phyloP scores from a whole-genome alignment of 768 basidiomycete species.

The Exidia glandulosa region DNA sequence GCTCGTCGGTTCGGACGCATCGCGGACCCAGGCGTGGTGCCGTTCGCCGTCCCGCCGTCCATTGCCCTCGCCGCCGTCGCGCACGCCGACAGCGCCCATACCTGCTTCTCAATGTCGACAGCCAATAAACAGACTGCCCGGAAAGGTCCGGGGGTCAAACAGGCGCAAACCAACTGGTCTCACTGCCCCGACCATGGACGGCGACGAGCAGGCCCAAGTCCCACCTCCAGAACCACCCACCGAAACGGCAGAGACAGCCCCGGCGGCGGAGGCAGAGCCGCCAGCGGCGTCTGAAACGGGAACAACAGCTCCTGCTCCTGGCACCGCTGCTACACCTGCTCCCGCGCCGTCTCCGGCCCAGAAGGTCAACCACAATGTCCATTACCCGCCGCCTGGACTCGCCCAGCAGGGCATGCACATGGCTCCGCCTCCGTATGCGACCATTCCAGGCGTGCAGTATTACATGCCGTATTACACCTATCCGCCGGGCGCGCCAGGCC shows the following conservation, averaged over 20 bases:
- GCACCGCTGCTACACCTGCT: not conserved
- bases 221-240: not conserved
- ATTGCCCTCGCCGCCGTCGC: not conserved
- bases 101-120: not conserved
- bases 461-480: not conserved
- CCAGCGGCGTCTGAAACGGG: not conserved
- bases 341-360: not conserved
- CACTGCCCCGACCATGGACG: not conserved
- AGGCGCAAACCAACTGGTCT: not conserved
- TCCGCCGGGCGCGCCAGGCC: not conserved
- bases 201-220: not conserved
- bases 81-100: not conserved
- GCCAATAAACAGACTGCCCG: not conserved
- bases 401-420: not conserved
- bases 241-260: not conserved
- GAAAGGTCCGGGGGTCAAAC: not conserved
- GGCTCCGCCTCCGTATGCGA: not conserved
- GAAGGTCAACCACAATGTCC: no score
- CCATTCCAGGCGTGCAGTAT: not conserved
- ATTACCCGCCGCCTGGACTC: not conserved
- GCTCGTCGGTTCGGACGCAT: not conserved
- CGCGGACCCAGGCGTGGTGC: not conserved
- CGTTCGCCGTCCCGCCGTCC: no score
- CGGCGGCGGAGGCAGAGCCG: not conserved
- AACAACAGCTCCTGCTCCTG: not conserved